A percentile compares a stretch with the other conserved stretches of the same genome.
Evolutionary conservation across 306 rosid species (phyloP).

Genomic region (Vigna angularis): DNA sequence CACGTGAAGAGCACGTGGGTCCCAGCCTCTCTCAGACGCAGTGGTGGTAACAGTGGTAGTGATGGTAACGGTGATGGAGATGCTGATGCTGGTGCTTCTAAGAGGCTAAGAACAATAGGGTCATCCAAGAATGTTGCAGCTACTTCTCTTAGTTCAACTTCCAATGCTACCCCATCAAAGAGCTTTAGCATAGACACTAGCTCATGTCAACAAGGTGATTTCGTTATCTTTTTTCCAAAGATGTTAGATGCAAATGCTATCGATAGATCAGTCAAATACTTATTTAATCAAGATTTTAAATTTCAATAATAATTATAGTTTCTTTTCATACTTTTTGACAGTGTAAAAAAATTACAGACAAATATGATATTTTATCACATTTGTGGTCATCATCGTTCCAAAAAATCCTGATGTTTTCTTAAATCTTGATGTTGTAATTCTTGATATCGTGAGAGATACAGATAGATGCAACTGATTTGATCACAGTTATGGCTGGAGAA

Average conservation of each 20-base stretch:
- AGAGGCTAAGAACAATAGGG: slow-evolving; percentile 59
- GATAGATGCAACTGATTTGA: neutral
- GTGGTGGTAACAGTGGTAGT: slow-evolving; percentile 43
- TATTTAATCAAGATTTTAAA: neutral
- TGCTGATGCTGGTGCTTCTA: slow-evolving; percentile 56
- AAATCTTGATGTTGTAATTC: neutral
- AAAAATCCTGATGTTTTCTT: neutral
- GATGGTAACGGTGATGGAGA: neutral
- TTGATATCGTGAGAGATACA: neutral
- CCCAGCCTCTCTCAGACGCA: slow-evolving; percentile 61
- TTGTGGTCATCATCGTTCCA: neutral
- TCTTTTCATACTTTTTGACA: neutral
- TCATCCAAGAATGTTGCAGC: slow-evolving; percentile 55
- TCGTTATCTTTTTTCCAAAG: neutral
- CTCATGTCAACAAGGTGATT: slow-evolving; percentile 62
- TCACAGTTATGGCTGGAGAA: neutral
- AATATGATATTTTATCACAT: neutral
- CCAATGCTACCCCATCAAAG: slow-evolving; percentile 58
- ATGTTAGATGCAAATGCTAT: neutral
- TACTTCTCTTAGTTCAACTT: slow-evolving; percentile 63
- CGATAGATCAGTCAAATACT: neutral
- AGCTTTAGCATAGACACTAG: slow-evolving; percentile 59
- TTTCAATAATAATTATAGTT: neutral
- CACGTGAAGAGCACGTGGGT: slow-evolving; percentile 93
- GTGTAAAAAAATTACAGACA: neutral